phyloP scores from a whole-genome alignment of 768 basidiomycete species.

The Guyanaporus albipodus region DNA sequence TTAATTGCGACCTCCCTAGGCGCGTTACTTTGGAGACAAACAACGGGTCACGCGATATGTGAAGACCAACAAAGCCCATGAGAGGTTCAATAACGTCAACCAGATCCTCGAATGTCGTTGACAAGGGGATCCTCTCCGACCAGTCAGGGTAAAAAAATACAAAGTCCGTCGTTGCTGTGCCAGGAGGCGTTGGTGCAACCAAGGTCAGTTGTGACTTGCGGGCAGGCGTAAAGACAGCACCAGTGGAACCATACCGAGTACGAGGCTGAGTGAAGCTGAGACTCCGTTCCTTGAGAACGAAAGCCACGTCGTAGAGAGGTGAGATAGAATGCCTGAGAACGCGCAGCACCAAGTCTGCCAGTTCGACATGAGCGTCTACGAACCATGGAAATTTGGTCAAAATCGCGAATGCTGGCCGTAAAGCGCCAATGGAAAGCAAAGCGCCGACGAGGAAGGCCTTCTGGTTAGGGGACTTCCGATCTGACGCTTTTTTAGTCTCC shows the following conservation, averaged over 20 bases:
- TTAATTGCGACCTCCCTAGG: conserved; percentile 65
- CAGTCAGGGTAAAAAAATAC: conserved; percentile 91
- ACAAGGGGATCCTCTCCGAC: conserved; percentile 65
- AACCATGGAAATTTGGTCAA: conserved; percentile 84
- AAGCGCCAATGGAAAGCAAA: conserved; percentile 81
- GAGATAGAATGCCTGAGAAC: conserved; percentile 65
- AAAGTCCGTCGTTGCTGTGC: conserved; percentile 70
- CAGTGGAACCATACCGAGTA: conserved; percentile 57
- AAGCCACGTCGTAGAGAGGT: conserved; percentile 53
- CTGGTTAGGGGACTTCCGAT: conserved; percentile 59
- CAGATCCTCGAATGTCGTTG: conserved; percentile 63
- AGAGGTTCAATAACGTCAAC: conserved; percentile 74
- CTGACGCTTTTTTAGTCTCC: conserved; percentile 33
- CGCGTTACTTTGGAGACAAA: conserved; percentile 79
- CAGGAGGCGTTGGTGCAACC: conserved; percentile 76
- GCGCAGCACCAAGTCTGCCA: conserved; percentile 85
- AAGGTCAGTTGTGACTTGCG: conserved; percentile 69
- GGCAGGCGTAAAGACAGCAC: conserved; percentile 46
- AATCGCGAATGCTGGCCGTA: conserved; percentile 73
- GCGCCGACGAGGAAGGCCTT: conserved; percentile 74
- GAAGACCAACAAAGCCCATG: conserved; percentile 74
- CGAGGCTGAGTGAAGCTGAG: conserved; percentile 61
- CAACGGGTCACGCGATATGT: conserved; percentile 72
- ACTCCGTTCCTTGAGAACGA: conserved; percentile 57
- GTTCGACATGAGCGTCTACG: conserved; percentile 71